These are phyloP conservation scores for Phtheirospermum japonicum DNA, from an alignment of 257 asterid genomes.

Conservation along the genomic window DNA sequence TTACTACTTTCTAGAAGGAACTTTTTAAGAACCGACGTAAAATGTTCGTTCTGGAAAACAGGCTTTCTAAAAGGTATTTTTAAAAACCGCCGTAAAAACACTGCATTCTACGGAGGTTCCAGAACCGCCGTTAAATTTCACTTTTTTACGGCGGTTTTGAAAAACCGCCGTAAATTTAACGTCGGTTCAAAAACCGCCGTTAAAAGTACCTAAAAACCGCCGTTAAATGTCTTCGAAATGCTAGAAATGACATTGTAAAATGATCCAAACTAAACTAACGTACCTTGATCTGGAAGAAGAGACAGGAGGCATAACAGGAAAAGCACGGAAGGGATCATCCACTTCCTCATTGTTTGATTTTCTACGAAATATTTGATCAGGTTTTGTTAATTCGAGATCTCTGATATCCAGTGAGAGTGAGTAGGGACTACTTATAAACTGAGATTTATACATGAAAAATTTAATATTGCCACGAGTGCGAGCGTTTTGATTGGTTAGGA, in stretches of 20 bases:
- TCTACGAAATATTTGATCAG: constrained; percentile 7
- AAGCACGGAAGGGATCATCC: constrained; percentile 70
- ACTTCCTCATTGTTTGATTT: constrained; percentile 60
- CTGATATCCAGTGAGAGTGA: neutral
- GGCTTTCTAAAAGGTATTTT: too few species aligned
- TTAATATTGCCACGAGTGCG: constrained; percentile 35
- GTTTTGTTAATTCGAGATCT: neutral
- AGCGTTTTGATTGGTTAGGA: constrained; percentile 41
- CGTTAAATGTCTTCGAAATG: too few species aligned
- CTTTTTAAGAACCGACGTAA: too few species aligned
- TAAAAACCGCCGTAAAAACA: too few species aligned
- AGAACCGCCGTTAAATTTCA: too few species aligned
- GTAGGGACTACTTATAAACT: constrained; percentile 8
- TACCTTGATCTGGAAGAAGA: constrained; percentile 91
- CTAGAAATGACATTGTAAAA: neutral
- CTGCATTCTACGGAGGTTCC: too few species aligned
- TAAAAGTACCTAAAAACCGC: too few species aligned
- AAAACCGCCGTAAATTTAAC: too few species aligned
- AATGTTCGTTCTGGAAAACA: too few species aligned
- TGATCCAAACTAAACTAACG: neutral
- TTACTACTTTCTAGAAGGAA: too few species aligned
- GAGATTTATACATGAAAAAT: constrained; percentile 18
- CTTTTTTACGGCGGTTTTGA: too few species aligned
- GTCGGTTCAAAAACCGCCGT: too few species aligned
- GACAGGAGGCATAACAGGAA: constrained; percentile 64